Conservation (phyloP, 2,329 filamentous ascomycete species). For the Diaporthe sp. region DNA sequence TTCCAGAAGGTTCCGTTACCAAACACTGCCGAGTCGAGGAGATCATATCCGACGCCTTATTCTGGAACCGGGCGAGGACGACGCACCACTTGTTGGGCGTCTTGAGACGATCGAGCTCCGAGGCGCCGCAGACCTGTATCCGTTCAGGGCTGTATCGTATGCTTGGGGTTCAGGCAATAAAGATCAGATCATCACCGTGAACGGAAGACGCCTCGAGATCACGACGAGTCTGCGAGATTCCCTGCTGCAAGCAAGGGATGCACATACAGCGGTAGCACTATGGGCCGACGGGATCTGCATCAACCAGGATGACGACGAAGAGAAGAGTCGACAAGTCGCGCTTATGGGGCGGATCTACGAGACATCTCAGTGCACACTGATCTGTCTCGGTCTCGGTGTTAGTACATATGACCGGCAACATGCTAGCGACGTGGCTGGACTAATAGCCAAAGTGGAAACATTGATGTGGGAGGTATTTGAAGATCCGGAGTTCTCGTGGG, state of each 20-base stretch:
- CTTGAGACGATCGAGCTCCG: background rate
- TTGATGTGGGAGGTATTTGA: background rate
- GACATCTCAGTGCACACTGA: background rate
- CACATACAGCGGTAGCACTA: background rate
- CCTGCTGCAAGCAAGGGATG: background rate
- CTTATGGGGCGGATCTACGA: conserved; percentile 20
- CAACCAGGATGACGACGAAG: conserved; percentile 7
- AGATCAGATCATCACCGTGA: background rate
- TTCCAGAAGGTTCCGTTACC: background rate
- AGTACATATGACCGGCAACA: background rate
- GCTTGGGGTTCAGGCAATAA: conserved; percentile 2
- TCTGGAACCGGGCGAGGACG: background rate
- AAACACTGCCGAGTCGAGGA: background rate
- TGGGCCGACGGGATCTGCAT: conserved; percentile 2
- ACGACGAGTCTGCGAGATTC: conserved; percentile 1
- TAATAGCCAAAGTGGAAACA: background rate
- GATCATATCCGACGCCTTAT: background rate
- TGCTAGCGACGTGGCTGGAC: background rate
- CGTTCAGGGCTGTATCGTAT: conserved; percentile 15
- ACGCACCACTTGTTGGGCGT: background rate
- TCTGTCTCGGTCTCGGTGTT: conserved; percentile 4
- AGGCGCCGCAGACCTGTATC: background rate
- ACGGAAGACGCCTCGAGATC: conserved; percentile 5
- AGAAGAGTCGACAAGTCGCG: conserved; percentile 6
- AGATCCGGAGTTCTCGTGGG: background rate